phyloP scores from a whole-genome alignment of 208 protist genomes.

The Crithidia thermophila region DNA sequence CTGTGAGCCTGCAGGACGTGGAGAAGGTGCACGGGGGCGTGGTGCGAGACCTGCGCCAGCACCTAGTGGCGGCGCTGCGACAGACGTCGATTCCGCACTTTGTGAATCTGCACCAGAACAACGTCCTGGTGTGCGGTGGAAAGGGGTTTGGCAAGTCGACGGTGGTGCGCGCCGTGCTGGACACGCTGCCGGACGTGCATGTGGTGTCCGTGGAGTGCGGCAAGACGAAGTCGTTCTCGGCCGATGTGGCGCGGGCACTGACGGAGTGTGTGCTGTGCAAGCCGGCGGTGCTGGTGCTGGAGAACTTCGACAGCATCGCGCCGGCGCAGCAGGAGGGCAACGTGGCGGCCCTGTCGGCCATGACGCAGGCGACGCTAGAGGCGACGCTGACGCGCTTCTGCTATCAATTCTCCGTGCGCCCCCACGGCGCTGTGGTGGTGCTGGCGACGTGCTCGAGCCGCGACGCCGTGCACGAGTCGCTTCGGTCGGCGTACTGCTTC shows the following conservation, averaged over 20 bases:
- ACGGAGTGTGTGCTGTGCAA: slow-evolving; percentile 73
- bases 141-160: slow-evolving; percentile 87
- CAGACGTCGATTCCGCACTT: slow-evolving; percentile 25
- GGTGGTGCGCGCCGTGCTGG: slow-evolving; percentile 53
- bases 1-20: slow-evolving; percentile 36
- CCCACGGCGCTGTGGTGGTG: slow-evolving; percentile 51
- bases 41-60: slow-evolving; percentile 44
- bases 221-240: slow-evolving; percentile 45
- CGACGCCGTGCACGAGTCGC: slow-evolving; percentile 67
- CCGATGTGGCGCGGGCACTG: slow-evolving; percentile 50
- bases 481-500: slow-evolving; percentile 76
- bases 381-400: slow-evolving; percentile 53
- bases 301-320: slow-evolving; percentile 85
- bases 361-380: slow-evolving; percentile 69
- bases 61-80: slow-evolving; percentile 43
- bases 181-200: slow-evolving; percentile 50
- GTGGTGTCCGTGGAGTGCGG: slow-evolving; percentile 66
- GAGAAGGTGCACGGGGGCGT: slow-evolving; percentile 58
- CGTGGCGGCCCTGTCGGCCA: slow-evolving; percentile 55
- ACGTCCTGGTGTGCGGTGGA: slow-evolving; percentile 83
- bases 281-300: slow-evolving; percentile 83
- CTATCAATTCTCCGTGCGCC: slow-evolving; percentile 30
- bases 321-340: slow-evolving; percentile 76
- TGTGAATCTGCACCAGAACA: slow-evolving; percentile 34
- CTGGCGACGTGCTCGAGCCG: slow-evolving; percentile 68